A percentile compares a stretch with the other conserved stretches of the same genome.
Evolutionary conservation across 345 rosid species (phyloP).

Genomic region (Lumnitzera littorea): DNA sequence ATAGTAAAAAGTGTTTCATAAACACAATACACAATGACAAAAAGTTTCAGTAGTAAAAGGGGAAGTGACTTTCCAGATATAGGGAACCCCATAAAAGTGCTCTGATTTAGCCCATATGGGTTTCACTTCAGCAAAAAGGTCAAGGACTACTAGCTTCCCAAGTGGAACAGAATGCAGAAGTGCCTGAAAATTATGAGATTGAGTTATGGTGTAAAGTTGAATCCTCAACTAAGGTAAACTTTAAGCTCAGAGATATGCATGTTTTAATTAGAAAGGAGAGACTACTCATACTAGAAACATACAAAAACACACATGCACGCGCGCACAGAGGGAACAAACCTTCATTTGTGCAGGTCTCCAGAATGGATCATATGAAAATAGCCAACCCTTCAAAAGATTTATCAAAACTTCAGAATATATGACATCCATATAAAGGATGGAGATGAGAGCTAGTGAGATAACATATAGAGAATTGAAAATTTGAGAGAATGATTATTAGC

Average conservation of each 20-base stretch:
- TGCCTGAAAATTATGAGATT: constrained; percentile 35
- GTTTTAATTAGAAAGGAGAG: too few relatives aligned
- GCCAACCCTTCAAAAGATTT: constrained; percentile 46
- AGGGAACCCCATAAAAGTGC: constrained; percentile 72
- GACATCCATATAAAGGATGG: constrained; percentile 22
- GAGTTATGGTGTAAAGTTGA: too few relatives aligned
- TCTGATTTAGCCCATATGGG: constrained; percentile 58
- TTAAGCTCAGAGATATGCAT: too few relatives aligned
- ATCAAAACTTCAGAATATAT: too few relatives aligned
- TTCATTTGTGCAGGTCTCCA: constrained; percentile 78
- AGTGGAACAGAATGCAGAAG: constrained; percentile 62
- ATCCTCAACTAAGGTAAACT: too few relatives aligned
- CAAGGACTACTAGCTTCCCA: constrained; percentile 66
- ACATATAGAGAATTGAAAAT: neutral
- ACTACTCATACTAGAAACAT: too few relatives aligned
- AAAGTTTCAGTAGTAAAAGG: neutral
- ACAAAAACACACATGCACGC: too few relatives aligned
- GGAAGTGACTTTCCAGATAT: constrained; percentile 51
- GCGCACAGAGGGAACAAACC: constrained; percentile 19
- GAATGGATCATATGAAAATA: constrained; percentile 70
- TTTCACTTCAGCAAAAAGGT: constrained; percentile 68
- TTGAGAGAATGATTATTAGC: neutral
- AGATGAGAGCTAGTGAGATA: neutral
- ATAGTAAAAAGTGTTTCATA: neutral
- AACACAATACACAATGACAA: neutral